A percentile compares a stretch with the other conserved stretches of the same genome.
These are phyloP conservation scores for Quercus glauca DNA, from an alignment of 306 rosid species.

Conservation along the genomic window DNA sequence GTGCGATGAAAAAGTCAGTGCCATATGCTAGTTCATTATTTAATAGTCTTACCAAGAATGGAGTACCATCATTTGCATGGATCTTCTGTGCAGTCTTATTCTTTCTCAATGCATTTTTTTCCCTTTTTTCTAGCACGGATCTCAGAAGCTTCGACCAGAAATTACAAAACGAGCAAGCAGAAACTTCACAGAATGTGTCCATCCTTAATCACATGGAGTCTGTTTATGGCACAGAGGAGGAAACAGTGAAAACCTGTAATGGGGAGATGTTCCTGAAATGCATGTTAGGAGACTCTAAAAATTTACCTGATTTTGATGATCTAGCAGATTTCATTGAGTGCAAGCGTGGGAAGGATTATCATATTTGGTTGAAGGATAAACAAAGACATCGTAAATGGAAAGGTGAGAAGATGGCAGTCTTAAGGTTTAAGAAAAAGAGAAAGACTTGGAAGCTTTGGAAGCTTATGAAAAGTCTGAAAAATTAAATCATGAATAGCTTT, in stretches of 20 bases:
- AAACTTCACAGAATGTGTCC: constrained; percentile 11
- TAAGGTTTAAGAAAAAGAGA: constrained; percentile 51
- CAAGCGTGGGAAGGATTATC: constrained; percentile 54
- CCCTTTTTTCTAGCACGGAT: constrained; percentile 13
- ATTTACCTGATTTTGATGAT: constrained; percentile 43
- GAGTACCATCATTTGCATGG: not conserved
- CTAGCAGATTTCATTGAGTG: constrained; percentile 63
- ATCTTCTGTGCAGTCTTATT: not conserved
- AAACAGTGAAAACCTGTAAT: constrained; percentile 44
- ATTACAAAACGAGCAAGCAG: constrained; percentile 9
- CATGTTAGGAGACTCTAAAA: constrained; percentile 14
- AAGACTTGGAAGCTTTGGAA: constrained; percentile 41
- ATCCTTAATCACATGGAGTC: constrained; percentile 12
- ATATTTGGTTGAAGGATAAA: constrained; percentile 51
- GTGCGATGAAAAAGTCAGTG: not conserved
- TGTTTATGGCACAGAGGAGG: constrained; percentile 24
- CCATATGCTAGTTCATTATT: not conserved
- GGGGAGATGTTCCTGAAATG: constrained; percentile 56
- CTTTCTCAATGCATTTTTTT: constrained; percentile 3
- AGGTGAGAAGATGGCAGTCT: constrained; percentile 25
- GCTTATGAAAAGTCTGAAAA: constrained; percentile 20
- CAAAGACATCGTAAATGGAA: constrained; percentile 37
- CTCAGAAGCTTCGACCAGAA: constrained; percentile 4
- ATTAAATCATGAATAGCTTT: not conserved
- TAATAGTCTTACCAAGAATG: not conserved